phyloP scores from a whole-genome alignment of 129 eudicot species.

The Solidago caesia region DNA sequence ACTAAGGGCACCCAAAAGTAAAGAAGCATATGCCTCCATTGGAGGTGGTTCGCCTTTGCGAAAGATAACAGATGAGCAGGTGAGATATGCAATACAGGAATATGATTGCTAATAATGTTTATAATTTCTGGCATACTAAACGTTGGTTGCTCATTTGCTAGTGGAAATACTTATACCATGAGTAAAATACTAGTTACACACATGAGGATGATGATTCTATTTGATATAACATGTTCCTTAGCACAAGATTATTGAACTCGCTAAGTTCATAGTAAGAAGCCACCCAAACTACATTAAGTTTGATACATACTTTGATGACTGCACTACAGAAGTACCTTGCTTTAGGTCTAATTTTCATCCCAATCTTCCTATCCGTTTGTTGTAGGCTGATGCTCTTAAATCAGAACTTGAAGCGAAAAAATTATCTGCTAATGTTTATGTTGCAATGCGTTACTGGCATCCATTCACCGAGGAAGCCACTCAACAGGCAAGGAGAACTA shows the following conservation, averaged over 20 bases:
- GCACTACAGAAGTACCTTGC: background rate
- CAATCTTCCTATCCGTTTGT: background rate
- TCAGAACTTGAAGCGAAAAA: constrained; percentile 61
- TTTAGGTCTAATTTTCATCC: background rate
- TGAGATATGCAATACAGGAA: constrained; percentile 10
- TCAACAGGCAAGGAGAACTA: constrained; percentile 48
- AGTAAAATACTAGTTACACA: background rate
- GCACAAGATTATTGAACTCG: background rate
- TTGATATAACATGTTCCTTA: background rate
- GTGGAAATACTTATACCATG: background rate
- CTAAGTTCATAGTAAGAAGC: background rate
- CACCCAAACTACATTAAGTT: background rate
- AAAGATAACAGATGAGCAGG: constrained; percentile 87
- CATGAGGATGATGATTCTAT: background rate
- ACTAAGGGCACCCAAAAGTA: constrained; percentile 68
- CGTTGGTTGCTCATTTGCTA: background rate
- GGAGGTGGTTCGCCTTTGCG: constrained; percentile 93
- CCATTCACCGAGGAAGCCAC: constrained; percentile 91
- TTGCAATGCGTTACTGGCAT: constrained; percentile 92
- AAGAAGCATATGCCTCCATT: constrained; percentile 87
- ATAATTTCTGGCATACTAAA: background rate
- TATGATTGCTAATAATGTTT: background rate
- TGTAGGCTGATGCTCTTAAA: constrained; percentile 67
- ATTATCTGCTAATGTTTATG: constrained; percentile 63
- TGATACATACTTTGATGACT: background rate